These are phyloP conservation scores for Stachybotrys echinatus DNA, from an alignment of 2,329 filamentous ascomycete genomes.

Conservation along the genomic window DNA sequence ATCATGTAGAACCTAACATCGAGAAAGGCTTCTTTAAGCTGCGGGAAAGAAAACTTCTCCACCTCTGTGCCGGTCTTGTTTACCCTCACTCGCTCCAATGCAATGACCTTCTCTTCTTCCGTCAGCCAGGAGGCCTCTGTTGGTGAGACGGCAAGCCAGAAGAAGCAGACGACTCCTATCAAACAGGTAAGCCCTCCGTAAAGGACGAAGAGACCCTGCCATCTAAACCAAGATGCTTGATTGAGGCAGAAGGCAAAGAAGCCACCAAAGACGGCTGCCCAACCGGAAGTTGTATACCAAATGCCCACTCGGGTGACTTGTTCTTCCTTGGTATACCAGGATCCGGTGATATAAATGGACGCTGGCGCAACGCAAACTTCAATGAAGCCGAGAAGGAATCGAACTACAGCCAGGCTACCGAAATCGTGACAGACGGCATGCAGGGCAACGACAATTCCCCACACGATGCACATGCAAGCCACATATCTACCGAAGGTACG, in stretches of 20 bases:
- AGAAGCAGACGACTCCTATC: neutral
- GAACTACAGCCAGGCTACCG: slow-evolving; percentile 2
- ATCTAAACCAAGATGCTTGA: slow-evolving; percentile 2
- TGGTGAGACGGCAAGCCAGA: slow-evolving; percentile 2
- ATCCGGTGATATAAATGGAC: slow-evolving; percentile 3
- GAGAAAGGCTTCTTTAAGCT: slow-evolving; percentile 3
- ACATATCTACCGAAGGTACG: neutral
- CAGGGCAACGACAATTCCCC: slow-evolving; percentile 3
- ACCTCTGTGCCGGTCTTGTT: slow-evolving; percentile 6
- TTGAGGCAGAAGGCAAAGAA: slow-evolving; percentile 3
- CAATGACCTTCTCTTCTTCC: slow-evolving; percentile 4
- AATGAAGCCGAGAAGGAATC: slow-evolving; percentile 6
- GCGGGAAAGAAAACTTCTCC: slow-evolving; percentile 2
- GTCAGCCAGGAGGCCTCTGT: slow-evolving; percentile 5
- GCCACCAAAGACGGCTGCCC: slow-evolving; percentile 3
- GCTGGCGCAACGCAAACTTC: slow-evolving; percentile 4
- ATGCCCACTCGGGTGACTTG: slow-evolving; percentile 2
- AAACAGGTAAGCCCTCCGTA: neutral
- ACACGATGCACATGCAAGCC: slow-evolving; percentile 4
- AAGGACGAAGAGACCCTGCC: slow-evolving; percentile 3
- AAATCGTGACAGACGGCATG: slow-evolving; percentile 4
- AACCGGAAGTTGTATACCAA: slow-evolving; percentile 5
- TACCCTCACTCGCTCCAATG: slow-evolving; percentile 2
- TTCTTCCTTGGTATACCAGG: slow-evolving; percentile 5
- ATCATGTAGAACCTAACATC: slow-evolving; percentile 5